phyloP scores from a whole-genome alignment of 768 basidiomycete genomes.

The Russula dissimulans region DNA sequence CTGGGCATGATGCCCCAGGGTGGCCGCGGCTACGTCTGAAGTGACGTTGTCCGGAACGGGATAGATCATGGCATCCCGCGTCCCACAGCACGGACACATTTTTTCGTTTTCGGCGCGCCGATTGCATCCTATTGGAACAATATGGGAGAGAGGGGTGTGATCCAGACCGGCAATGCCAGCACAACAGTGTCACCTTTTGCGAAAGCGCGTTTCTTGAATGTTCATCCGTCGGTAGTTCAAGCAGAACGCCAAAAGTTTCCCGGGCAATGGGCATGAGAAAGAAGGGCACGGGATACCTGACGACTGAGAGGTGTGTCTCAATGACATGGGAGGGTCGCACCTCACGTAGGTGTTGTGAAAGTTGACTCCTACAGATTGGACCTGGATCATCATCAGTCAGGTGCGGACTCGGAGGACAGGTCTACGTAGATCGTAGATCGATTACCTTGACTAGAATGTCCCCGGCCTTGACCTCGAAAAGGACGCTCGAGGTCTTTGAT shows the following conservation, averaged over 20 bases:
- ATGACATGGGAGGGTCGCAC: slow-evolving; percentile 30
- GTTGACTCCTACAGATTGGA: slow-evolving; percentile 73
- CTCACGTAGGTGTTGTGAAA: slow-evolving; percentile 81
- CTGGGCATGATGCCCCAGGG: slow-evolving; percentile 58
- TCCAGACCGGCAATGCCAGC: slow-evolving; percentile 37
- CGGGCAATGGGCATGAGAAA: slow-evolving; percentile 69
- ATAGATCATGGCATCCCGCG: slow-evolving; percentile 29
- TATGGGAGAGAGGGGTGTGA: not conserved
- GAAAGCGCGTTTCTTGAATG: slow-evolving; percentile 55
- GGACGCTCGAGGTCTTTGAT: slow-evolving; percentile 58
- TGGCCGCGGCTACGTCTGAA: slow-evolving; percentile 53
- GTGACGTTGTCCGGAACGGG: slow-evolving; percentile 55
- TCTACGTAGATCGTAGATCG: not conserved
- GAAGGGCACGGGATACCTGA: slow-evolving; percentile 39
- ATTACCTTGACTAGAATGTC: slow-evolving; percentile 45
- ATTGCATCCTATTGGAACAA: slow-evolving; percentile 31
- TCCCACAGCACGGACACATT: slow-evolving; percentile 38
- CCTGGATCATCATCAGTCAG: slow-evolving; percentile 29
- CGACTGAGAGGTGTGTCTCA: not conserved
- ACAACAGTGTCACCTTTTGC: slow-evolving; percentile 63
- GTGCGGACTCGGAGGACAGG: not conserved
- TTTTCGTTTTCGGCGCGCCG: slow-evolving; percentile 60
- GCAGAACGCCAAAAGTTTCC: slow-evolving; percentile 69
- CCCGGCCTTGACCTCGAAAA: no score
- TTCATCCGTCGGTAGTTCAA: slow-evolving; percentile 59